Evolutionary conservation across 2,329 filamentous ascomycete genomes (phyloP).

Genomic region (Didymella segeticola): DNA sequence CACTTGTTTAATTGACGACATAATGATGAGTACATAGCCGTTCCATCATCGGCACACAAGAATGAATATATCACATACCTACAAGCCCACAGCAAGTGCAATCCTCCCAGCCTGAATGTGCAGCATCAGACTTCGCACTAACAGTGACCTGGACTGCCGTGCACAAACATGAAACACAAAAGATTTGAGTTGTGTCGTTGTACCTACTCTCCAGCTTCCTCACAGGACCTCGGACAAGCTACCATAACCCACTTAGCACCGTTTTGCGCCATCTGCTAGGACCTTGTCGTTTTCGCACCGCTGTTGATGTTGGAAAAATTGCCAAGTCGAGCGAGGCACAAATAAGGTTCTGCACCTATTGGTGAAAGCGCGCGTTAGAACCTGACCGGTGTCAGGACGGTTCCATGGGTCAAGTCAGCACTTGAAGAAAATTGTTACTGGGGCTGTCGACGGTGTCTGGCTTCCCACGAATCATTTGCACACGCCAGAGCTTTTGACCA

Average conservation of each 20-base stretch:
- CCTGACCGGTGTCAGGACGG: slow-evolving; percentile 10
- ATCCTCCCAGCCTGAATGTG: neutral
- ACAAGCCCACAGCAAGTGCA: neutral
- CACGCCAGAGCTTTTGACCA: neutral
- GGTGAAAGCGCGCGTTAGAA: neutral
- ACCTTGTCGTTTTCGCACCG: neutral
- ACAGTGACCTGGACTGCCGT: neutral
- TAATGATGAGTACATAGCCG: slow-evolving; percentile 23
- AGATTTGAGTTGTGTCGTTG: neutral
- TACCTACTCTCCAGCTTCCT: neutral
- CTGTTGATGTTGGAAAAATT: neutral
- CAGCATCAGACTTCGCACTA: neutral
- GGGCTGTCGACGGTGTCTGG: neutral
- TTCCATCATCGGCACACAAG: slow-evolving; percentile 18
- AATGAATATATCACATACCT: slow-evolving; percentile 17
- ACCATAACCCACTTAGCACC: neutral
- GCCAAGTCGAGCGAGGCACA: slow-evolving; percentile 9
- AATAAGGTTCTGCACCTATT: slow-evolving; percentile 9
- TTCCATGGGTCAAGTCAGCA: slow-evolving; percentile 11
- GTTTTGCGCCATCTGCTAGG: neutral
- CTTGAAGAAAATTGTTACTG: slow-evolving; percentile 8
- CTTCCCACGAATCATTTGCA: neutral
- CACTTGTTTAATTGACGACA: slow-evolving; percentile 18
- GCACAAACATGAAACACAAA: slow-evolving; percentile 3
- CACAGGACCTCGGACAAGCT: neutral